Evolutionary conservation across 208 protist genomes (phyloP), one percentile per base, ranked within the genome.

Genomic region (Trypanosoma cruzi): DNA sequence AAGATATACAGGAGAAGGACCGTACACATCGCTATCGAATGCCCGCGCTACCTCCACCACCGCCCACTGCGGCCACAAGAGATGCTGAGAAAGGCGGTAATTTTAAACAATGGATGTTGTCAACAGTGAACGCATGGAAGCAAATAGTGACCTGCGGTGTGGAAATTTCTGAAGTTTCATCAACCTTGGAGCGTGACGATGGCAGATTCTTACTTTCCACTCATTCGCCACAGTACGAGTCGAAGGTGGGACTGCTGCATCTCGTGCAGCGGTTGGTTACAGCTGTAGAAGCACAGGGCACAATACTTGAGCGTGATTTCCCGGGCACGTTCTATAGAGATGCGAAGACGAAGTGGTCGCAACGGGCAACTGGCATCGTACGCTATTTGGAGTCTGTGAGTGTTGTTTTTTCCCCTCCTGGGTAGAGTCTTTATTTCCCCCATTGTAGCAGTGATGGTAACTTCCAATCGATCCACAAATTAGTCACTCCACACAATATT

Each of bases 1-100:
- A 79, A 49, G 84, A 92, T 48, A 90, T 95, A 58, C 64, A 67
- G 16, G 64, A 77, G 11, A 90, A 90, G 46, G 77, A 95, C 64
- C 68, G 78, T 44, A 85, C 89, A 18, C 86, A 92, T 74, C 68
- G 75, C 50, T 75, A 71, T 44, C 46, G 48, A 18, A 29, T 67
- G 28, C 31, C 68, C 20, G 42, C 36, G 20, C 44, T 34, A 36
- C 26, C 46, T 36, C 52, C 13, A 50, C 31, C 64, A 50, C 20
- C 40, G 14, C 24, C 48, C 7, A 18, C 8, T 32, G 24, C 53
- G n/a, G 60, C 42, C 22, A 31, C 22, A 46, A 44, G 37, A 8
- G 37, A 42, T n/a, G 18, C 34, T 49, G 24, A 31, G 55, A 55
- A 24, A 18, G 29, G 24, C 42, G 40, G 40, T 58, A 29, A 40